phyloP scores from a whole-genome alignment of 345 rosid genomes.

The Turritis glabra region DNA sequence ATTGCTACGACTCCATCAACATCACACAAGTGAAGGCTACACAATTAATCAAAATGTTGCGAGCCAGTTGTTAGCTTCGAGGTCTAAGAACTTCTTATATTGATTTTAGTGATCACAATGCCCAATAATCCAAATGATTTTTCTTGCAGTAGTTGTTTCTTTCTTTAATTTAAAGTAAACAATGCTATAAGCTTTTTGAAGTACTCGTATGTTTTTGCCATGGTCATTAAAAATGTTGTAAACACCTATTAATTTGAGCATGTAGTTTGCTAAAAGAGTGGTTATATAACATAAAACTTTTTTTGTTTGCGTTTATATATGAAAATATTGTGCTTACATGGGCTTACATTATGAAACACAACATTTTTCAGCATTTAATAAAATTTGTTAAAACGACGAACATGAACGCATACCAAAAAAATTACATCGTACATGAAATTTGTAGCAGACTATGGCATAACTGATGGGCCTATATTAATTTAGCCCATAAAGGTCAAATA shows the following conservation, averaged over 20 bases:
- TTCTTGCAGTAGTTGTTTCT: background rate
- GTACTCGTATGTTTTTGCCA: background rate
- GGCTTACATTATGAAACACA: too few relatives aligned
- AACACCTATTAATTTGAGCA: too few relatives aligned
- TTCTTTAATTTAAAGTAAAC: background rate
- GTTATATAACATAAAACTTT: background rate
- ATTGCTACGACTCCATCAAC: background rate
- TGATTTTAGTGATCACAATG: background rate
- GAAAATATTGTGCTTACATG: background rate
- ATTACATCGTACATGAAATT: too few relatives aligned
- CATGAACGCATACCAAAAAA: background rate
- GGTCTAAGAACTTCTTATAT: background rate
- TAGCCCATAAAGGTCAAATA: slow-evolving; percentile 20
- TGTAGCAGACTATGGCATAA: background rate
- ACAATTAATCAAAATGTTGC: background rate
- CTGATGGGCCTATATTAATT: background rate
- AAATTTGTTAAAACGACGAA: too few relatives aligned
- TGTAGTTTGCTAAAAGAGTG: background rate
- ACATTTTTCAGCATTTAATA: too few relatives aligned
- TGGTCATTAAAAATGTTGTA: background rate
- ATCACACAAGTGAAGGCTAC: slow-evolving; percentile 16
- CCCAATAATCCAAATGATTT: background rate
- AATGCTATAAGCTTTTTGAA: background rate
- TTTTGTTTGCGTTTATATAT: background rate
- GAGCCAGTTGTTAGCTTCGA: background rate